phyloP scores from a whole-genome alignment of 257 asterid species.

The Solanum dulcamara region DNA sequence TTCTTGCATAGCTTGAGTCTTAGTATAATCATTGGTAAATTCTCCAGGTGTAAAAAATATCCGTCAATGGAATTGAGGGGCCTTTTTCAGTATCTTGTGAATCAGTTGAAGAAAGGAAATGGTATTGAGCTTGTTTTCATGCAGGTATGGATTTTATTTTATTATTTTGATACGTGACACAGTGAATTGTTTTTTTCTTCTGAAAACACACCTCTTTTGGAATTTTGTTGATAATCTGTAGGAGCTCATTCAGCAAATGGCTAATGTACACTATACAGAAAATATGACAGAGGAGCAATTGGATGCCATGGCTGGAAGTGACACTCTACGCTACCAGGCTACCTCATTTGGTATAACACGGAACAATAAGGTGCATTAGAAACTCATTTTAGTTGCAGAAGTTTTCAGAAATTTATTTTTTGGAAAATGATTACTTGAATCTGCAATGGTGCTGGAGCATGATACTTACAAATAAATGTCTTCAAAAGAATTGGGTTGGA shows the following conservation, averaged over 20 bases:
- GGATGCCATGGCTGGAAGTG: slow-evolving; percentile 99
- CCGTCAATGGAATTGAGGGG: slow-evolving; percentile 99
- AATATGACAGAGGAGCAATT: slow-evolving; percentile 98
- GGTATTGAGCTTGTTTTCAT: slow-evolving; percentile 96
- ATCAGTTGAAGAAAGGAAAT: slow-evolving; percentile 91
- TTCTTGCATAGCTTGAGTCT: background rate
- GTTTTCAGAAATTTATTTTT: background rate
- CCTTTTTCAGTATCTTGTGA: slow-evolving; percentile 94
- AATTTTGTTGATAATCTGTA: slow-evolving; percentile 26
- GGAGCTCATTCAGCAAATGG: slow-evolving; percentile 99
- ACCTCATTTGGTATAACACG: slow-evolving; percentile 86
- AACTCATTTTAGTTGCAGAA: background rate
- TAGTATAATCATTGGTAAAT: slow-evolving; percentile 2
- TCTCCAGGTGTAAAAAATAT: slow-evolving; percentile 87
- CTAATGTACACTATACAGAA: slow-evolving; percentile 95
- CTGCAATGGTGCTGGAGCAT: background rate
- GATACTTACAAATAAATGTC: background rate
- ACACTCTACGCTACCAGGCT: slow-evolving; percentile 95
- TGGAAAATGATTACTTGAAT: background rate
- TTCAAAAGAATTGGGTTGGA: background rate
- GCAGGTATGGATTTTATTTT: slow-evolving; percentile 40
- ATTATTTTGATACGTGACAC: slow-evolving; percentile 1
- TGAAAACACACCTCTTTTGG: background rate
- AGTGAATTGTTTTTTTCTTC: slow-evolving; percentile 2
- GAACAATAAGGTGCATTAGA: slow-evolving; percentile 69